Conservation (phyloP, 2,329 filamentous ascomycete genomes). For the Calonectria crousiana region DNA sequence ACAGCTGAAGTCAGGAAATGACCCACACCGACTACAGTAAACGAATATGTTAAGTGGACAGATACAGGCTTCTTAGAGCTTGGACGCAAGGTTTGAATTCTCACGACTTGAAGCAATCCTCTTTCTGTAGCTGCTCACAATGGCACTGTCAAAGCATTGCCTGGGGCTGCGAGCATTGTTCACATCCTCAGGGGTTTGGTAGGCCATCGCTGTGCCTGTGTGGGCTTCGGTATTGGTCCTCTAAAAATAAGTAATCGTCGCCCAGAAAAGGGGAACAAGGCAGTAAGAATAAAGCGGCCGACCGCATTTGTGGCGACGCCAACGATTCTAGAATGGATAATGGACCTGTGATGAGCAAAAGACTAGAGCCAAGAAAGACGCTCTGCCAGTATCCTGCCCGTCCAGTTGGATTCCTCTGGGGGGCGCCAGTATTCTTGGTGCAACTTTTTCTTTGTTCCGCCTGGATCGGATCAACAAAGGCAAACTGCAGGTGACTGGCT, state of each 20-base stretch:
- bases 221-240: neutral
- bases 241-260: neutral
- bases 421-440: neutral
- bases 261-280: neutral
- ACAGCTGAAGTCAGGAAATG: neutral
- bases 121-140: neutral
- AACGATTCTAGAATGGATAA: neutral
- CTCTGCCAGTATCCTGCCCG: neutral
- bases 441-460: neutral
- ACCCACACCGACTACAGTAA: neutral
- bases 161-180: neutral
- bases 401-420: neutral
- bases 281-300: neutral
- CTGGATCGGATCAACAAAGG: neutral
- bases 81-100: too few species aligned
- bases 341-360: neutral
- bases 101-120: neutral
- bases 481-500: neutral
- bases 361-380: neutral
- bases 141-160: neutral
- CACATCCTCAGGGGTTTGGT: neutral
- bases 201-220: neutral
- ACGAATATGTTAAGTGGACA: neutral
- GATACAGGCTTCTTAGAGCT: neutral
- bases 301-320: neutral